These are phyloP conservation scores for Bidens hawaiensis DNA, from an alignment of 140 eudicot species.

Conservation along the genomic window DNA sequence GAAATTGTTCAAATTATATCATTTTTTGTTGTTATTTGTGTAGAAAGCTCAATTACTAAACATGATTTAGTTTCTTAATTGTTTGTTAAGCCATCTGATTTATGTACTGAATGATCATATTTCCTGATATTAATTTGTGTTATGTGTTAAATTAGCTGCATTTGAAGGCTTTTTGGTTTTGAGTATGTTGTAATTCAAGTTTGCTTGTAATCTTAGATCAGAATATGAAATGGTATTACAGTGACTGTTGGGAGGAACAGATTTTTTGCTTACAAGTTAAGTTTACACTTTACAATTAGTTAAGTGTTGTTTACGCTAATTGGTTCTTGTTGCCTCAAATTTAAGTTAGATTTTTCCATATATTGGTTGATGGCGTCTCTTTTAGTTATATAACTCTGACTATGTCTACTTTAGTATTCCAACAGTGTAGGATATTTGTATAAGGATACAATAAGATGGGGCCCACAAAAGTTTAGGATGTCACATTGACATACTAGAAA, in stretches of 20 bases:
- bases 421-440: background rate
- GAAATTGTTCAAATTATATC: conserved; percentile 22
- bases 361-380: background rate
- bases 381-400: no score
- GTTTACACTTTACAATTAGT: conserved; percentile 14
- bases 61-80: conserved; percentile 1
- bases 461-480: no score
- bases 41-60: conserved; percentile 5
- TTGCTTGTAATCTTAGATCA: conserved; percentile 15
- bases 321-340: conserved; percentile 10
- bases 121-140: conserved; percentile 11
- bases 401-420: no score
- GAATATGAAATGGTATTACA: background rate
- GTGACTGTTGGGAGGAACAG: conserved; percentile 16
- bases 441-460: no score
- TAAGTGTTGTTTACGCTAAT: conserved; percentile 3
- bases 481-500: no score
- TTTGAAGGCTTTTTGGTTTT: no score
- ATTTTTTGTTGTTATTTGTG: conserved; percentile 16
- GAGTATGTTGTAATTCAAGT: conserved; percentile 18
- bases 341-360: background rate
- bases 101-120: background rate
- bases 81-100: conserved; percentile 3
- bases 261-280: conserved; percentile 12
- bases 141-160: background rate